Evolutionary conservation across 768 basidiomycete species (phyloP).

Genomic region (Rhodotorula diobovata): DNA sequence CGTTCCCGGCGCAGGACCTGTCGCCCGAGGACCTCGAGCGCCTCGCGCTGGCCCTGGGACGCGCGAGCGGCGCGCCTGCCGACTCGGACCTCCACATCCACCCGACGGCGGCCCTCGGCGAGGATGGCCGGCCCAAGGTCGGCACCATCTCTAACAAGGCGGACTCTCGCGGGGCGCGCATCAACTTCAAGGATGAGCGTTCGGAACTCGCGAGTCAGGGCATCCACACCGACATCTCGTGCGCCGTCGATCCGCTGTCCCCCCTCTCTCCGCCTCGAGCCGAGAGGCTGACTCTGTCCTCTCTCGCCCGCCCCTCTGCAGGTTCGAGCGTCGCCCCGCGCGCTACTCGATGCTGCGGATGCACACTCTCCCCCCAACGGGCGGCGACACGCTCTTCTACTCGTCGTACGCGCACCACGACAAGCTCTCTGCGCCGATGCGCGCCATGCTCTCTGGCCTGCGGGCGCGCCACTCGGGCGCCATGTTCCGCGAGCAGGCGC

Average conservation of each 20-base stretch:
- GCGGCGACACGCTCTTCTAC: conserved; percentile 43
- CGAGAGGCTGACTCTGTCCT: not conserved
- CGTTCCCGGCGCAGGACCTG: conserved; percentile 47
- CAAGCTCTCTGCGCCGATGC: conserved; percentile 43
- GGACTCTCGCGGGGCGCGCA: conserved; percentile 5
- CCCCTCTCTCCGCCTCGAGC: not conserved
- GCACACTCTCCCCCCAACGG: conserved; percentile 45
- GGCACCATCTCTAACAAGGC: conserved; percentile 41
- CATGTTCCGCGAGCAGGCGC: conserved; percentile 45
- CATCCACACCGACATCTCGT: conserved; percentile 9
- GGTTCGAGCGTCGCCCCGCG: conserved; percentile 46
- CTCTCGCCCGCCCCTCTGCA: not conserved
- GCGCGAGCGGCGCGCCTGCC: conserved; percentile 43
- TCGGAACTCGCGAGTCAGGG: conserved; percentile 1
- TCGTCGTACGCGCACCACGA: conserved; percentile 44
- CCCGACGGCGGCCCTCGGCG: conserved; percentile 42
- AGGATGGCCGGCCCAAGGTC: conserved; percentile 42
- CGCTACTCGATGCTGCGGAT: conserved; percentile 47
- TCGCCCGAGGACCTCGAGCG: conserved; percentile 42
- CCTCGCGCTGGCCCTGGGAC: conserved; percentile 42
- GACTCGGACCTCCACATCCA: conserved; percentile 44
- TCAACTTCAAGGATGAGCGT: conserved; percentile 31
- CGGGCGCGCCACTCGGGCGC: conserved; percentile 44
- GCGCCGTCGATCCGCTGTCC: too few relatives aligned
- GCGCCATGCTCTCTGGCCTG: conserved; percentile 44